Conservation (phyloP, 805 yeast genomes). For the Candida patagonica region DNA sequence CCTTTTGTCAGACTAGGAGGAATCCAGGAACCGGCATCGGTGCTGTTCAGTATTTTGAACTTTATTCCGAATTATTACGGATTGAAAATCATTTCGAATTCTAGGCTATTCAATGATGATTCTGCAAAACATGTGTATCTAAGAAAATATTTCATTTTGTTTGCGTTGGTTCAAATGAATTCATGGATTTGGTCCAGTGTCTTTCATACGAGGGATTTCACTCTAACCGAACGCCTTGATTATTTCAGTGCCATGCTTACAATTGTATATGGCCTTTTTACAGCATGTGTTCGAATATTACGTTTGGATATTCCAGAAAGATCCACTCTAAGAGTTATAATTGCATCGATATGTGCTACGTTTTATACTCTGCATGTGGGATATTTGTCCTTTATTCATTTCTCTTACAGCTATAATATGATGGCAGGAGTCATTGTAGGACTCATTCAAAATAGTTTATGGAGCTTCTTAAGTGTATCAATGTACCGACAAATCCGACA, state of each 20-base stretch:
- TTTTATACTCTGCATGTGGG: constrained; percentile 58
- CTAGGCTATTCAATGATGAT: constrained; percentile 3
- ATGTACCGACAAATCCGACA: constrained; percentile 15
- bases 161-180: constrained; percentile 58
- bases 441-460: constrained; percentile 54
- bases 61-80: constrained; percentile 50
- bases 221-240: constrained; percentile 75
- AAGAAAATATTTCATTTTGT: constrained; percentile 33
- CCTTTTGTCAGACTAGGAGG: constrained; percentile 76
- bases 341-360: constrained; percentile 35
- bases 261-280: constrained; percentile 70
- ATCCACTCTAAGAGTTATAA: constrained; percentile 24
- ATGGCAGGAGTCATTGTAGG: constrained; percentile 77
- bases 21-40: constrained; percentile 75
- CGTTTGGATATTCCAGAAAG: constrained; percentile 40
- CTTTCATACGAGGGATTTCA: constrained; percentile 79
- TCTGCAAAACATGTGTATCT: constrained; percentile 1
- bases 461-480: constrained; percentile 32
- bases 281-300: constrained; percentile 51
- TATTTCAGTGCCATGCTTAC: constrained; percentile 90
- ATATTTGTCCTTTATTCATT: constrained; percentile 52
- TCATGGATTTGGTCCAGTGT: constrained; percentile 86
- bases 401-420: constrained; percentile 95
- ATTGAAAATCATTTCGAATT: constrained; percentile 30
- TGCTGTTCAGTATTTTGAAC: constrained; percentile 66